Base-by-base conservation (phyloP, 345 rosid genomes). In the Hibiscus mutabilis region DNA sequence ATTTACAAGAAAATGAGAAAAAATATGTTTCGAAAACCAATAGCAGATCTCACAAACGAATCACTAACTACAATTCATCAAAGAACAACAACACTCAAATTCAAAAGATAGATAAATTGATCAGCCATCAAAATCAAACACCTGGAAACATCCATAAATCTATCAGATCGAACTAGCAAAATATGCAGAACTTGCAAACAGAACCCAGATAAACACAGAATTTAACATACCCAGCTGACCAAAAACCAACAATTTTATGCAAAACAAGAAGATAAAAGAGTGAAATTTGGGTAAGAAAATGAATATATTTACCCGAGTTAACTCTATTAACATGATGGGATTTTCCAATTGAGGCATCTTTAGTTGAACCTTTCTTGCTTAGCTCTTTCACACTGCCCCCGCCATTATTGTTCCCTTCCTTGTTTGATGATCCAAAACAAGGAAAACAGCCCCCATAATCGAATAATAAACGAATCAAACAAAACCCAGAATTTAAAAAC, bases 371-470 rank as follows among this genome's bases (percentile, higher is more conserved):
- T 78, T 90, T 89, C 85, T 86, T 87, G 74, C 65, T 80, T 74
- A 82, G 82, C 80, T 88, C 98, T 82, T 91, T 88, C 18, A 86
- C 79, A 21, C 15, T 74, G 19, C 49, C 77, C 24, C 29, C 75
- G 62, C 52, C 79, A 55, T 80, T 75, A 75, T 6, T 8, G 42
- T 75, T 72, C 69, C 78, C 76, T 55, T 84, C 95, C 81, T 86
- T 86, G 81, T 76, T 80, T 70, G 99, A 84, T 86, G 99, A 95
- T 82, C 90, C 93, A 80, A 92, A 92, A 85, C 97, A 95, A 73
- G 97, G 92, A 61, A 90, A 85, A 81, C 97, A 95, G 85, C 92
- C 90, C 92, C 97, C 97, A 92, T 90, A 74, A 76, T 56, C 37
- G 44, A 70, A 56, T 13, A 24, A 52, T 53, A 56, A 56, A 8